Evolutionary conservation across 192 early-diverging fungal species (phyloP).

Genomic region (Coemansia sp.): DNA sequence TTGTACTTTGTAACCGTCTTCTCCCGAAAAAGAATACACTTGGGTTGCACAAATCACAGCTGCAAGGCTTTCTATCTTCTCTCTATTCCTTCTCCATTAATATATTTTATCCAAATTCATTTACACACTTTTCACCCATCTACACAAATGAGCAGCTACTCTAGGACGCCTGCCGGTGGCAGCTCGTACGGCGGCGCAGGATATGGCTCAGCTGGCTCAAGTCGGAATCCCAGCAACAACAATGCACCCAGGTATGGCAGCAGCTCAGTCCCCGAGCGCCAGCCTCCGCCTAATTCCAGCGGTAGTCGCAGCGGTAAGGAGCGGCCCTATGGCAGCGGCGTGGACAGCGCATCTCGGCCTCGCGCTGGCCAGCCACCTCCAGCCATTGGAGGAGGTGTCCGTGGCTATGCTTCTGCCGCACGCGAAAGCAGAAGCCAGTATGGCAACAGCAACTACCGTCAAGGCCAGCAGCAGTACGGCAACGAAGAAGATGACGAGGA

Average conservation of each 20-base stretch:
- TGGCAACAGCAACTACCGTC: conserved; percentile 20
- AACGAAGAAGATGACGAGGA: conserved; percentile 61
- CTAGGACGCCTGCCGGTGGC: conserved; percentile 9
- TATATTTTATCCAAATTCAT: background rate
- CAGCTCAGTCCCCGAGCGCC: conserved; percentile 8
- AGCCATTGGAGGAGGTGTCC: conserved; percentile 21
- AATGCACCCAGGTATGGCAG: conserved; percentile 11
- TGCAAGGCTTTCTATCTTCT: too few species aligned
- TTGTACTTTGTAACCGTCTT: too few species aligned
- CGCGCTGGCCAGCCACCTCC: conserved; percentile 1
- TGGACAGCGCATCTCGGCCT: conserved; percentile 7
- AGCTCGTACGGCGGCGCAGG: conserved; percentile 15
- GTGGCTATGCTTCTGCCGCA: conserved; percentile 35
- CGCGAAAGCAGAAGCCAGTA: conserved; percentile 25
- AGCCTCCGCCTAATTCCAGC: background rate
- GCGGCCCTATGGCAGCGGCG: conserved; percentile 7
- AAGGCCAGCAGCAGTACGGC: conserved; percentile 20
- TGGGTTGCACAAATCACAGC: too few species aligned
- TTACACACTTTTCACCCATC: conserved; percentile 4
- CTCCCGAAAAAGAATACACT: too few species aligned
- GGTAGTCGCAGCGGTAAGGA: background rate
- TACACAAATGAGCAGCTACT: conserved; percentile 47
- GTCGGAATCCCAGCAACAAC: conserved; percentile 6
- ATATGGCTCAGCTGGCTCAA: background rate
- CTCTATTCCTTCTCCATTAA: background rate